Evolutionary conservation across 257 asterid species (phyloP).

Genomic region (Cynanchum wilfordii): DNA sequence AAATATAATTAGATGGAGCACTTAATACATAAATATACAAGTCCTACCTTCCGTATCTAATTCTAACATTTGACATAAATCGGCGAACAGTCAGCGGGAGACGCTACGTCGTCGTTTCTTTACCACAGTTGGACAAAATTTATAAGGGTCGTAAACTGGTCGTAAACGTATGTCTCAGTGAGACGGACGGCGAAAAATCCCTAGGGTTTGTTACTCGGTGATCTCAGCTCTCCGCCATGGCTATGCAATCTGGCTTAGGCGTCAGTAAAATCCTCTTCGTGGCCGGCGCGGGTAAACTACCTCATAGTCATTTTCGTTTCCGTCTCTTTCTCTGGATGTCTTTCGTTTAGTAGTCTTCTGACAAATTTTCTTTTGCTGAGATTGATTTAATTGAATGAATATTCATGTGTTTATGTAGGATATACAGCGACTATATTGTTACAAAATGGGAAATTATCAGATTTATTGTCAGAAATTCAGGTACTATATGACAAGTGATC

Average conservation of each 20-base stretch:
- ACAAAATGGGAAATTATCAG: constrained; percentile 37
- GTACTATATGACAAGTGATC: constrained; percentile 6
- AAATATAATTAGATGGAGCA: too few relatives aligned
- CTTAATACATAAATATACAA: too few relatives aligned
- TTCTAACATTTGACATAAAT: too few relatives aligned
- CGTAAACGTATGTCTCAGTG: too few relatives aligned
- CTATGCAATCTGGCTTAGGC: constrained; percentile 31
- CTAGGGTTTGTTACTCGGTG: neutral
- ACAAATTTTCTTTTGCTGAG: too few relatives aligned
- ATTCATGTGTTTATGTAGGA: constrained; percentile 21
- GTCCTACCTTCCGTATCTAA: too few relatives aligned
- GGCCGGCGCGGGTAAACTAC: constrained; percentile 30
- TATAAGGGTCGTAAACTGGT: too few relatives aligned
- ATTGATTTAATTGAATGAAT: neutral
- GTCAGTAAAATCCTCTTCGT: constrained; percentile 23
- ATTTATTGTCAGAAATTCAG: constrained; percentile 35
- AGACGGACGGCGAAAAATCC: neutral
- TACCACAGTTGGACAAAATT: too few relatives aligned
- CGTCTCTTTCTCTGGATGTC: too few relatives aligned
- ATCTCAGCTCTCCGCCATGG: constrained; percentile 19
- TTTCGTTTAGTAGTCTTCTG: too few relatives aligned
- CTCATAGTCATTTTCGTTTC: neutral
- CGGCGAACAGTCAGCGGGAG: too few relatives aligned
- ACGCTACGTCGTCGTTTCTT: too few relatives aligned
- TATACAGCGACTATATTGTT: constrained; percentile 32